phyloP scores from a whole-genome alignment of 2,329 filamentous ascomycete genomes.

The Microcyclospora tardicrescens region DNA sequence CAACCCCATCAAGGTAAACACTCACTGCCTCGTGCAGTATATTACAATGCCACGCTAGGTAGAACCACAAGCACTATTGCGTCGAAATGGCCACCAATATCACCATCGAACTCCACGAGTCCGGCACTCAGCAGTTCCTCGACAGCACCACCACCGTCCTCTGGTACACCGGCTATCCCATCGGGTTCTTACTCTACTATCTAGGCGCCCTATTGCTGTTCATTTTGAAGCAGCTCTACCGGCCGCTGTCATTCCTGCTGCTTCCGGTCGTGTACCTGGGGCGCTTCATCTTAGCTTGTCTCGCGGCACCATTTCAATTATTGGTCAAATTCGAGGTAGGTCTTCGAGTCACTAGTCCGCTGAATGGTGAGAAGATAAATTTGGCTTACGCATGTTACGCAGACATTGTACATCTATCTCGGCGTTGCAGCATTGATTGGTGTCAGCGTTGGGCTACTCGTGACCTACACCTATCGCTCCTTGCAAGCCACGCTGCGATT shows the following conservation, averaged over 20 bases:
- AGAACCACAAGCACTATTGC: too few relatives aligned
- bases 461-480: conserved; percentile 45
- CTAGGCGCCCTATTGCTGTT: conserved; percentile 27
- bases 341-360: too few relatives aligned
- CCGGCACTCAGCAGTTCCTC: too few relatives aligned
- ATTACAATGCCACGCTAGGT: too few relatives aligned
- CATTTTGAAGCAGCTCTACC: conserved; percentile 35
- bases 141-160: background rate
- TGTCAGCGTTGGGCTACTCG: conserved; percentile 45
- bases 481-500: conserved; percentile 11
- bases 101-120: too few relatives aligned
- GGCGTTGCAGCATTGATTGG: conserved; percentile 56
- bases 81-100: too few relatives aligned
- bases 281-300: conserved; percentile 27
- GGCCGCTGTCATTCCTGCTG: conserved; percentile 34
- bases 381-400: background rate
- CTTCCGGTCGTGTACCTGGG: conserved; percentile 39
- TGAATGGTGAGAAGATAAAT: background rate
- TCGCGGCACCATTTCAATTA: conserved; percentile 38
- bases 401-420: conserved; percentile 45
- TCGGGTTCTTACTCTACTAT: conserved; percentile 27
- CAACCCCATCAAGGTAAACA: too few relatives aligned
- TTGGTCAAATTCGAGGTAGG: conserved; percentile 44
- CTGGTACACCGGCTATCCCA: conserved; percentile 15
- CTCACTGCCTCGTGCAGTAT: too few relatives aligned